Evolutionary conservation across 208 protist species (phyloP), one percentile per base, ranked within the genome.

Genomic region (Leishmania amazonensis): DNA sequence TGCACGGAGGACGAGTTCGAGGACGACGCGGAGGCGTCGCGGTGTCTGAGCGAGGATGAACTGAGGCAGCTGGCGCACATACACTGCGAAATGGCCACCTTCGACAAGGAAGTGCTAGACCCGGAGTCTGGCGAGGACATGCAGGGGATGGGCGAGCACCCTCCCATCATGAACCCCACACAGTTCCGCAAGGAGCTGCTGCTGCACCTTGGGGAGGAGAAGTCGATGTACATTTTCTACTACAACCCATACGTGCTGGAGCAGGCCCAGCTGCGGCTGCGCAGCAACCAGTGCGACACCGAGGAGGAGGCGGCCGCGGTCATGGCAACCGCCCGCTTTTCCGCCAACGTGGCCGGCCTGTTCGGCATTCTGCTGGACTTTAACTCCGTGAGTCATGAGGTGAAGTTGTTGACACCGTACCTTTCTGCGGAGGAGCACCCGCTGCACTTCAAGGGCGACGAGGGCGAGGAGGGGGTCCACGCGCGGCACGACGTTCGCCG

Each of bases 221-320:
- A 90, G 60, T 91, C 91, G 13, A 85, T 94, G 21, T 95, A 92
- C 87, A 90, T 98, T 79, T 89, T 98, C 77, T 96, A 98, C 85
- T 97, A 90, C 85, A 91, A 98, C 79, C 95, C 95, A 31, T 95
- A 97, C 86, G 70, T 95, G 49, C 85, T 98, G 81, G 93, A 98
- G 79, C 88, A 95, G 87, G 79, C 90, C 51, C 92, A 97, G 87
- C 80, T 92, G 83, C 87, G 88, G 49, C 89, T 96, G 85, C 87
- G 86, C 57, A 86, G 90, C 64, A 96, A 97, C 84, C 86, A 89
- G 75, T 90, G 87, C 71, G 95, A 98, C 75, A 89, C 81, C 17
- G 87, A 94, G 72, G 94, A 98, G 81, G 88, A 90, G 76, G 85
- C 87, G 54, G 85, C 45, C 54, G 76, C 79, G 1, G 84, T 90